phyloP scores from a whole-genome alignment of 768 basidiomycete genomes.

The Hygrophorus russula region DNA sequence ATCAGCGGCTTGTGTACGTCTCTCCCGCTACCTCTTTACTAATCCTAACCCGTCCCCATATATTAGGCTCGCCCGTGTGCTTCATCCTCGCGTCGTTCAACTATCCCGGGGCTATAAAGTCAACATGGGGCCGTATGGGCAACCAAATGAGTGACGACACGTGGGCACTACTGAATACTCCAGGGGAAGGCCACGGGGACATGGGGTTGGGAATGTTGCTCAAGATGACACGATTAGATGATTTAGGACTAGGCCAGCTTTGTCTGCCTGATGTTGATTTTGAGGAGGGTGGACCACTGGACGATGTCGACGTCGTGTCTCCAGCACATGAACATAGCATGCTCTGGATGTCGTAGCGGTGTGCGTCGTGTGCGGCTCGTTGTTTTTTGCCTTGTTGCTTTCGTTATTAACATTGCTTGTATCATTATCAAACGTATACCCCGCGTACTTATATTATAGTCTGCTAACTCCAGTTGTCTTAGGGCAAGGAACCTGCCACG shows the following conservation, averaged over 20 bases:
- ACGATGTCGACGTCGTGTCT: too few relatives aligned
- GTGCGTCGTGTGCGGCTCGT: too few relatives aligned
- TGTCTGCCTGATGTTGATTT: constrained; percentile 20
- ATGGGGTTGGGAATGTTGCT: constrained; percentile 49
- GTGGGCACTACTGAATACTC: constrained; percentile 49
- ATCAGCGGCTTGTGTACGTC: constrained; percentile 70
- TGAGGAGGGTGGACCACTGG: background rate
- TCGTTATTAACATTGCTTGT: too few relatives aligned
- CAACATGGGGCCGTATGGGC: constrained; percentile 56
- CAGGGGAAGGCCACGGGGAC: constrained; percentile 19
- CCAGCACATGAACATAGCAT: too few relatives aligned
- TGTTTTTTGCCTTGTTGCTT: too few relatives aligned
- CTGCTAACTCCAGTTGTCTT: too few relatives aligned
- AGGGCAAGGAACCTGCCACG: too few relatives aligned
- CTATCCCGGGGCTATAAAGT: constrained; percentile 51
- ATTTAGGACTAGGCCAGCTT: constrained; percentile 62
- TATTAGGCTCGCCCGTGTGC: constrained; percentile 67
- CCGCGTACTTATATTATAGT: too few relatives aligned
- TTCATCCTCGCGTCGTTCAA: constrained; percentile 63
- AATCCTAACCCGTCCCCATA: background rate
- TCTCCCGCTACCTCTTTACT: background rate
- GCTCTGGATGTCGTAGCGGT: too few relatives aligned
- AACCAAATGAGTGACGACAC: constrained; percentile 59
- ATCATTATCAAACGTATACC: too few relatives aligned
- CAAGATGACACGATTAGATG: constrained; percentile 65